These are phyloP conservation scores for Cutaneotrichosporon cutaneum DNA, from an alignment of 1,284 basidiomycete genomes.

Conservation along the genomic window DNA sequence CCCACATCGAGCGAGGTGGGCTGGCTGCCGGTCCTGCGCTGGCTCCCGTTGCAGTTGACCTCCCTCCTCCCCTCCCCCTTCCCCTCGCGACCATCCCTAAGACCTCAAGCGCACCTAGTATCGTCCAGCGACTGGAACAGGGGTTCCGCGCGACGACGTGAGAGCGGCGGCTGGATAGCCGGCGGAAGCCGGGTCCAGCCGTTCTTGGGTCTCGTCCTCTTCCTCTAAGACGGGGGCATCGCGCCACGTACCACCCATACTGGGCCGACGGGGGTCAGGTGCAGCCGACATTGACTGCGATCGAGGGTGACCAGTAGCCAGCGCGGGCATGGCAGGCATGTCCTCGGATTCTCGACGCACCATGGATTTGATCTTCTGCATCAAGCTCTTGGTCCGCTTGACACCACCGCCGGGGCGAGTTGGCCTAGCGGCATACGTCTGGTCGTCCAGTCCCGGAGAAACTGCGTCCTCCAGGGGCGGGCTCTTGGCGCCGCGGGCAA, in stretches of 20 bases:
- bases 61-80: neutral
- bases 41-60: slow-evolving; percentile 1
- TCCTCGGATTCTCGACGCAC: slow-evolving; percentile 40
- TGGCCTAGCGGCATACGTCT: neutral
- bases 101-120: slow-evolving; percentile 14
- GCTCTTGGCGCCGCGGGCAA: slow-evolving; percentile 23
- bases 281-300: slow-evolving; percentile 29
- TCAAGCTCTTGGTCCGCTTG: slow-evolving; percentile 54
- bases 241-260: slow-evolving; percentile 5
- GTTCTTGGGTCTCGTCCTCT: slow-evolving; percentile 1
- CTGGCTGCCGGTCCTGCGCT: slow-evolving; percentile 10
- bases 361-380: slow-evolving; percentile 55
- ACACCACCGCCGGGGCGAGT: slow-evolving; percentile 35
- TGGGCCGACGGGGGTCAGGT: slow-evolving; percentile 5
- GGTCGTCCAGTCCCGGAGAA: neutral
- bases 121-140: slow-evolving; percentile 7
- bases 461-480: slow-evolving; percentile 17
- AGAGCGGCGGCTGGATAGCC: slow-evolving; percentile 3
- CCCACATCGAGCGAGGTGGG: slow-evolving; percentile 15
- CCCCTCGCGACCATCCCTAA: slow-evolving; percentile 3
- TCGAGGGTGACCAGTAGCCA: slow-evolving; percentile 3
- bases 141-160: neutral
- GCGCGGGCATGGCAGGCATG: neutral
- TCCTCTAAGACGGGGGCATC: slow-evolving; percentile 17
- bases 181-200: neutral